Conservation (phyloP, 441 rosid species). For the Populus trichocarpa region DNA sequence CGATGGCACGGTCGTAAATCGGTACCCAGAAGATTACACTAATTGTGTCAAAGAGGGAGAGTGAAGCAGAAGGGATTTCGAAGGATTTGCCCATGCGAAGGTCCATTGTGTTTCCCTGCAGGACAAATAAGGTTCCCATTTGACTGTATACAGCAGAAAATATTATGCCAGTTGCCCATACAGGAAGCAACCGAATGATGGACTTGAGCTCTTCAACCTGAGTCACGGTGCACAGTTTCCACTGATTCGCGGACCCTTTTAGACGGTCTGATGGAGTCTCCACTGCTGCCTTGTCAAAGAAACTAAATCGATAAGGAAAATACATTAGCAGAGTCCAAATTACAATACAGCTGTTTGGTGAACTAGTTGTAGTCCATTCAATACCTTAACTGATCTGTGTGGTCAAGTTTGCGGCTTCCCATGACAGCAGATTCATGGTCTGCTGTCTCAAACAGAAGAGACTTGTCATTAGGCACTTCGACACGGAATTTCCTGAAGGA, state of each 20-base stretch:
- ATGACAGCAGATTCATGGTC: conserved; percentile 47
- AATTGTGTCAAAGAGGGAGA: conserved; percentile 68
- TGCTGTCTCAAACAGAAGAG: conserved; percentile 48
- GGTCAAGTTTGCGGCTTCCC: conserved; percentile 81
- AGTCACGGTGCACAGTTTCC: conserved; percentile 86
- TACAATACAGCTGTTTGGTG: not conserved
- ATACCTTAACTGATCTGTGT: conserved; percentile 56
- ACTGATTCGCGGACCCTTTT: conserved; percentile 47
- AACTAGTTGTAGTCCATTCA: not conserved
- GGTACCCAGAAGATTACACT: conserved; percentile 86
- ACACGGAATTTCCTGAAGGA: conserved; percentile 50
- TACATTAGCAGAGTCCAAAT: not conserved
- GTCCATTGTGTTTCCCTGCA: conserved; percentile 89
- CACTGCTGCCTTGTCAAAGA: conserved; percentile 91
- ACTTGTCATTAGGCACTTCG: conserved; percentile 40
- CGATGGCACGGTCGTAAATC: conserved; percentile 58
- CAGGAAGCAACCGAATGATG: conserved; percentile 61
- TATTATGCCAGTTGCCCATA: conserved; percentile 85
- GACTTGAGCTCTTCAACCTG: conserved; percentile 91
- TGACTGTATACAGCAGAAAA: conserved; percentile 80
- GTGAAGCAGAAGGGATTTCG: conserved; percentile 84
- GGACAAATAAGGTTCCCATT: conserved; percentile 75
- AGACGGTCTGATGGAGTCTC: conserved; percentile 45
- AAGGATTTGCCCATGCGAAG: conserved; percentile 56
- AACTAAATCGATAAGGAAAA: conserved; percentile 28